These are phyloP conservation scores for Candida stauntonica DNA, from an alignment of 805 yeast species.

Conservation along the genomic window DNA sequence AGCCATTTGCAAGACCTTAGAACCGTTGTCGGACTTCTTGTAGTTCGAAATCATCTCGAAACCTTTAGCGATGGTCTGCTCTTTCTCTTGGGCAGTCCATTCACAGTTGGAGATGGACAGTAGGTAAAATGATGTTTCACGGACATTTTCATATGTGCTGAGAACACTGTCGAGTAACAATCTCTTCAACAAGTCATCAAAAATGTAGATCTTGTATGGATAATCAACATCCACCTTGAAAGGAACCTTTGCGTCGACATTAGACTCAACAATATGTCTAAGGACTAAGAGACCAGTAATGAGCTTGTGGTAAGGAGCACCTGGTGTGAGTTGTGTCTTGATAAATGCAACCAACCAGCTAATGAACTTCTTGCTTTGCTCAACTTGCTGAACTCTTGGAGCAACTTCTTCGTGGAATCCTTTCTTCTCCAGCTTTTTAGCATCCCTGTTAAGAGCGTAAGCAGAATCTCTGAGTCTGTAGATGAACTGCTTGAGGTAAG, in stretches of 20 bases:
- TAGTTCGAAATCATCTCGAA: conserved; percentile 38
- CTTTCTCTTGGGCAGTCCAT: conserved; percentile 9
- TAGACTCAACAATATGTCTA: conserved; percentile 44
- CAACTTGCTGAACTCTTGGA: conserved; percentile 28
- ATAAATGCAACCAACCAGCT: conserved; percentile 34
- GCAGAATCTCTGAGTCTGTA: conserved; percentile 65
- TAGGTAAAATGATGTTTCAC: conserved; percentile 47
- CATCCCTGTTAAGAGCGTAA: conserved; percentile 52
- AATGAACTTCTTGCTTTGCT: conserved; percentile 37
- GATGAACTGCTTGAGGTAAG: conserved; percentile 58
- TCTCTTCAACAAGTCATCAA: conserved; percentile 36
- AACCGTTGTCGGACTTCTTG: conserved; percentile 76
- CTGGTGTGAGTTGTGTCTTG: conserved; percentile 44
- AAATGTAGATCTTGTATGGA: conserved; percentile 45
- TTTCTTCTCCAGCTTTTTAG: conserved; percentile 35
- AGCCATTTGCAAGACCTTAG: conserved; percentile 52
- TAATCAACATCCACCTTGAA: conserved; percentile 41
- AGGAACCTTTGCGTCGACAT: conserved; percentile 46
- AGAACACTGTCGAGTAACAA: conserved; percentile 56
- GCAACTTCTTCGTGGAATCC: conserved; percentile 37
- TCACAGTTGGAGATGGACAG: conserved; percentile 29
- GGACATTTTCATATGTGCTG: conserved; percentile 74
- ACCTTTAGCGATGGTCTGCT: conserved; percentile 24
- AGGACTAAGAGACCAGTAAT: conserved; percentile 47
- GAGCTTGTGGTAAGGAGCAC: conserved; percentile 51